Evolutionary conservation across 768 basidiomycete genomes (phyloP).

Genomic region (Boletus rubropictus): DNA sequence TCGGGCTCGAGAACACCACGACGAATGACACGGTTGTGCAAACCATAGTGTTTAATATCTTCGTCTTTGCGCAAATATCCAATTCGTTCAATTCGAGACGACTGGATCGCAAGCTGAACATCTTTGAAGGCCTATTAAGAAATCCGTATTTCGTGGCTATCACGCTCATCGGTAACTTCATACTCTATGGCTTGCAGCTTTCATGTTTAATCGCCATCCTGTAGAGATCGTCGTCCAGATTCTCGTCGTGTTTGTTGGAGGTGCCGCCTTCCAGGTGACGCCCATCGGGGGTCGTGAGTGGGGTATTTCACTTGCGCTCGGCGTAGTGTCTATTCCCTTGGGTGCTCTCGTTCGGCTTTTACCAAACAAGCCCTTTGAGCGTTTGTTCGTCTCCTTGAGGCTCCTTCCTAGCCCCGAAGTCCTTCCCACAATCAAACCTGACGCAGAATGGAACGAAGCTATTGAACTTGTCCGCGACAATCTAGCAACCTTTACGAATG

Average conservation of each 20-base stretch:
- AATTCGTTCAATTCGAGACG: conserved; percentile 90
- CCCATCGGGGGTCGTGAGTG: conserved; percentile 78
- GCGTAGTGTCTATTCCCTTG: conserved; percentile 81
- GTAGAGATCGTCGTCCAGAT: conserved; percentile 84
- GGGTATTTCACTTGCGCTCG: conserved; percentile 88
- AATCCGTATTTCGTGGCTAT: conserved; percentile 86
- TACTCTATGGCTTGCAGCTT: background rate
- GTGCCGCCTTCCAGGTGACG: conserved; percentile 86
- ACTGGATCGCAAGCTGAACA: conserved; percentile 79
- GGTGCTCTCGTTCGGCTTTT: conserved; percentile 75
- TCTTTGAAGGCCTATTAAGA: conserved; percentile 73
- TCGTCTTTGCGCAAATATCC: conserved; percentile 96
- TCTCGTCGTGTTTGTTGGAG: conserved; percentile 86
- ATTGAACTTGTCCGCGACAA: conserved; percentile 83
- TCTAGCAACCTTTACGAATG: conserved; percentile 69
- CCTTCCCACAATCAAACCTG: conserved; percentile 59
- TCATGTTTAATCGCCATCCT: conserved; percentile 3
- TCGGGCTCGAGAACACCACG: conserved; percentile 44
- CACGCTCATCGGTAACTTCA: conserved; percentile 69
- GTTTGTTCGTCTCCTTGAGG: conserved; percentile 45
- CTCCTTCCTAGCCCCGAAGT: conserved; percentile 57
- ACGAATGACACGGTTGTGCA: conserved; percentile 47
- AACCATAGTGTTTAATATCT: conserved; percentile 95
- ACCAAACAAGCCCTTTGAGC: conserved; percentile 77
- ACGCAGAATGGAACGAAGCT: conserved; percentile 70